Conservation (phyloP, 495 filamentous ascomycete species). For the Aspergillus biplanus region DNA sequence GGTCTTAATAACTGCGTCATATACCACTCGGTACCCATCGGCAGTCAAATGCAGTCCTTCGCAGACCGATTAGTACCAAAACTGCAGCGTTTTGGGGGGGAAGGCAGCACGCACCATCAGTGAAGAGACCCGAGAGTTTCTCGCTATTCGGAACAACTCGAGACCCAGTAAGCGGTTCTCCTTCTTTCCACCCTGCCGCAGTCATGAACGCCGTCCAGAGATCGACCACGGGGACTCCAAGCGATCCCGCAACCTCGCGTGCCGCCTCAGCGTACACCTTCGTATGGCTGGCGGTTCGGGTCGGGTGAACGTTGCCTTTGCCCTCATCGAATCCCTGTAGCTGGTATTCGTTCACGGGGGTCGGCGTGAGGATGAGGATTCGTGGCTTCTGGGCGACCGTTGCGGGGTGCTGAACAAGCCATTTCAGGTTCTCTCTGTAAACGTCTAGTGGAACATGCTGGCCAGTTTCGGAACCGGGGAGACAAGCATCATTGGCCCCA, state of each 20-base stretch:
- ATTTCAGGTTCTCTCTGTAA: conserved; percentile 71
- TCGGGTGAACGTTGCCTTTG: conserved; percentile 51
- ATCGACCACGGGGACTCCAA: conserved; percentile 70
- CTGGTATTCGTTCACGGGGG: conserved; percentile 80
- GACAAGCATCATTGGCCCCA: conserved; percentile 82
- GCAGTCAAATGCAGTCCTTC: conserved; percentile 68
- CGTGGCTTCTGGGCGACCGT: conserved; percentile 70
- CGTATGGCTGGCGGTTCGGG: conserved; percentile 64
- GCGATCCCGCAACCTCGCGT: conserved; percentile 63
- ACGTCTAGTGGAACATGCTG: conserved; percentile 76
- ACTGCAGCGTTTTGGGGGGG: not conserved
- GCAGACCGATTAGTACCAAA: conserved; percentile 11
- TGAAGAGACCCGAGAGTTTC: conserved; percentile 54
- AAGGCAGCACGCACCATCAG: conserved; percentile 56
- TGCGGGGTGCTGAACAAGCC: conserved; percentile 69
- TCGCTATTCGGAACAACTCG: conserved; percentile 51
- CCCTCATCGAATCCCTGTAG: conserved; percentile 55
- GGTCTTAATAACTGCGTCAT: conserved; percentile 54
- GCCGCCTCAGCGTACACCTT: conserved; percentile 73
- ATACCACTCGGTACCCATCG: conserved; percentile 62
- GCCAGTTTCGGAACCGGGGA: conserved; percentile 52
- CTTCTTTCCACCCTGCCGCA: conserved; percentile 63
- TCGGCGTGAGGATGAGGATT: conserved; percentile 76
- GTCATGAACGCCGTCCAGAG: conserved; percentile 75
- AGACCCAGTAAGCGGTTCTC: conserved; percentile 56